Conservation (phyloP, 257 asterid genomes). For the Petunia secreta region DNA sequence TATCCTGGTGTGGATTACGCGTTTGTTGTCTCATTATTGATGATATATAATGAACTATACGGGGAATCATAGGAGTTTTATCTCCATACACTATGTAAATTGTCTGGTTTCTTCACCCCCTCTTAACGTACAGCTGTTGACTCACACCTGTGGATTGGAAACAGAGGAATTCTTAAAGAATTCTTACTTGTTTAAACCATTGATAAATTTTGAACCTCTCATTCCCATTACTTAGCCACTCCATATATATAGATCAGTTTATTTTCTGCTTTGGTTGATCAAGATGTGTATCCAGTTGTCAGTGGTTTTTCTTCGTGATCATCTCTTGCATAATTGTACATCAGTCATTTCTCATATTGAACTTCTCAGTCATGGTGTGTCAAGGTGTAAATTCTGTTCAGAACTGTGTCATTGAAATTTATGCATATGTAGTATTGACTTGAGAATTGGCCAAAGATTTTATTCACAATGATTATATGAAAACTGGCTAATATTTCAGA, state of each 20-base stretch:
- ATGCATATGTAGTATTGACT: not conserved
- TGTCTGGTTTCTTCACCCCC: not conserved
- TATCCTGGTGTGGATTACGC: constrained; percentile 57
- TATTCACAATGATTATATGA: not conserved
- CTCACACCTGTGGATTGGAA: not conserved
- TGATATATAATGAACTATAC: constrained; percentile 45
- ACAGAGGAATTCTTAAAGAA: not conserved
- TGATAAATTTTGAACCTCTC: no score
- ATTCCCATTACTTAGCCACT: no score
- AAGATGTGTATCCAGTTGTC: not conserved
- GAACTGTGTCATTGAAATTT: no score
- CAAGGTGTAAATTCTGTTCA: no score
- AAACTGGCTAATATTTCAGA: constrained; percentile 1
- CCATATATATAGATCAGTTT: not conserved
- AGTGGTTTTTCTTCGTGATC: not conserved
- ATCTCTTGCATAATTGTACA: not conserved
- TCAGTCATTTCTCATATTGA: not conserved
- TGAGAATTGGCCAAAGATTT: not conserved
- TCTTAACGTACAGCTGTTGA: constrained; percentile 12
- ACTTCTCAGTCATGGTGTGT: no score
- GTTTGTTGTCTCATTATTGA: constrained; percentile 45
- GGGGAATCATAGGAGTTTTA: constrained; percentile 20
- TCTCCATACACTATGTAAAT: not conserved
- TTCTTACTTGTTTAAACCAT: no score
- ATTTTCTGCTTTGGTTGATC: not conserved